Evolutionary conservation across 208 protist genomes (phyloP), one percentile per base, ranked within the genome.

Genomic region (Balamuthia mandrillaris): DNA sequence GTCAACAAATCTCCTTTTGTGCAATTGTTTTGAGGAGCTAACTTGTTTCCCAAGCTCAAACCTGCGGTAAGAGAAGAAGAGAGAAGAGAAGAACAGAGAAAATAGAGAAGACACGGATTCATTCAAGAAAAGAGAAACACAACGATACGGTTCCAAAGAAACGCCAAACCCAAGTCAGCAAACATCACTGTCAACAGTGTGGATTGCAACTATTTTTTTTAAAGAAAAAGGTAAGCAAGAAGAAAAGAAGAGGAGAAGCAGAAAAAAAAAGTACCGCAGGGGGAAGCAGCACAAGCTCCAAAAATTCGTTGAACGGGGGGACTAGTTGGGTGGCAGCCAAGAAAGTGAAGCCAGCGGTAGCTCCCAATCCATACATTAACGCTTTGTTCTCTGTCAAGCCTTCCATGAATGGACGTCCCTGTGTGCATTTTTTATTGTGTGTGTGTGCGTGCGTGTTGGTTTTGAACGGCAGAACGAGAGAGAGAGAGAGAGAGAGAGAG

Each of bases 391-490:
- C 78, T 45, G 42, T 56, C 44, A 84, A 41, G 78, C 44, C 47
- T 39, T 84, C 61, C 56, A 49, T 84, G 78, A 84, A 84, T 21
- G 78, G 78, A 3, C 60, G 78, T 7, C 78, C 78, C 78, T 84
- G 37, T 33, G 31, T 74, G 12, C 4, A 14, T 33, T 78, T 41
- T 4, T 3, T 35, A 37, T 68, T 18, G 3, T 6, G 10, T 5
- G 9, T 18, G 21, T 3, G 9, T 16, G 33, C 35, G 3, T 5
- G n/a, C 7, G 5, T n/a, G 65, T 5, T n/a, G 41, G 6, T 29
- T 6, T 44, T 29, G 29, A 54, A 54, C 47, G 47, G 14, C 47
- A 21, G 47, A 54, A 54, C 14, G 14, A 21, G 21, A 24, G 47
- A 54, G 21, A 21, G 21, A 56, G n/a, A 56, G 18, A 56, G 49